A percentile compares a stretch with the other conserved stretches of the same genome.
phyloP scores from a whole-genome alignment of 148 eudicot genomes.

The Silene latifolia region DNA sequence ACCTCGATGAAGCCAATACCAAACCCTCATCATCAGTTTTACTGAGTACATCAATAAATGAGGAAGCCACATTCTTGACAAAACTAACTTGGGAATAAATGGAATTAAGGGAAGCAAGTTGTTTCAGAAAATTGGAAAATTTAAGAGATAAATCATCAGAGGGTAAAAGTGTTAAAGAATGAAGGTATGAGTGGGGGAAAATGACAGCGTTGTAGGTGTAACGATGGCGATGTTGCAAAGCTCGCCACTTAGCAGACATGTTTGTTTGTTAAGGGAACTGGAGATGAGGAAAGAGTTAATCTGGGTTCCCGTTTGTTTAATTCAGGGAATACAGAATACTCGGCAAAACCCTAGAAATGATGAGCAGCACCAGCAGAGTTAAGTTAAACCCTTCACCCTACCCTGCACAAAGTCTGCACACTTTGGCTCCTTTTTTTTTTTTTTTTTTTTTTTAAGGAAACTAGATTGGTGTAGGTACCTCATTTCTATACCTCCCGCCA shows the following conservation, averaged over 20 bases:
- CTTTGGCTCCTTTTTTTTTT: too few species aligned
- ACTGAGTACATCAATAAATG: constrained; percentile 45
- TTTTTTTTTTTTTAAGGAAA: too few species aligned
- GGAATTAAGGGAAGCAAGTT: constrained; percentile 57
- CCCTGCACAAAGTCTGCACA: too few species aligned
- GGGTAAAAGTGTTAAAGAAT: constrained; percentile 41
- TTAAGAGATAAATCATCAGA: constrained; percentile 7
- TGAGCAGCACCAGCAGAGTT: too few species aligned
- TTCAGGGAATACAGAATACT: not conserved
- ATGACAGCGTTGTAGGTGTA: constrained; percentile 78
- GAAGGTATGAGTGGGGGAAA: constrained; percentile 55
- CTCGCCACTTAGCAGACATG: constrained; percentile 98
- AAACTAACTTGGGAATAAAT: constrained; percentile 72
- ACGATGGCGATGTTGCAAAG: constrained; percentile 93
- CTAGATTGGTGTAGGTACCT: too few species aligned
- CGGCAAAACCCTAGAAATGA: not conserved
- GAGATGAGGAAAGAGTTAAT: not conserved
- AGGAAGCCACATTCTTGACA: constrained; percentile 54
- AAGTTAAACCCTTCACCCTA: too few species aligned
- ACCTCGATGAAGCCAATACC: constrained; percentile 38
- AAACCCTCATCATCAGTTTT: constrained; percentile 26
- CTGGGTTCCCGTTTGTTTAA: constrained; percentile 3
- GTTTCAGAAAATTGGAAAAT: constrained; percentile 37
- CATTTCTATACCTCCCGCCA: too few species aligned
- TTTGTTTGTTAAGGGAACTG: not conserved